Evolutionary conservation across 805 yeast genomes (phyloP).

Genomic region (Priceomyces fermenticarens): DNA sequence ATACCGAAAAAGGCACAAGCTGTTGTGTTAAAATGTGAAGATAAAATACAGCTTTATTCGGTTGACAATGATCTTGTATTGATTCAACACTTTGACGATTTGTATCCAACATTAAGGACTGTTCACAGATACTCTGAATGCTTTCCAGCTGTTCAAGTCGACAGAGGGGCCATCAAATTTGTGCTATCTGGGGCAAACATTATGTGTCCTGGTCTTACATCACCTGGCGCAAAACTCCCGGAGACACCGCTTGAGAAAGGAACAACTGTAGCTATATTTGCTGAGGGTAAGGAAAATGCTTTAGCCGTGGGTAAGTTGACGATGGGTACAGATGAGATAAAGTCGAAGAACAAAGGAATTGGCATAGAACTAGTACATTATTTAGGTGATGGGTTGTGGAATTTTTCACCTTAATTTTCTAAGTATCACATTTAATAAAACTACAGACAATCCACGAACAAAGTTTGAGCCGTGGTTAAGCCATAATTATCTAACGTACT

Average conservation of each 20-base stretch:
- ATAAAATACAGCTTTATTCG: conserved; percentile 74
- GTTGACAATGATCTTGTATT: conserved; percentile 72
- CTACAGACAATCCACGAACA: conserved; percentile 7
- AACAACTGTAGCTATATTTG: conserved; percentile 75
- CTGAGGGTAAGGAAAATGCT: conserved; percentile 91
- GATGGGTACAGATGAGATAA: conserved; percentile 89
- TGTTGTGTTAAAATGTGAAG: conserved; percentile 81
- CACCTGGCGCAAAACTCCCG: conserved; percentile 80
- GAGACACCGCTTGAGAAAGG: conserved; percentile 65
- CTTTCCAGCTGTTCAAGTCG: conserved; percentile 87
- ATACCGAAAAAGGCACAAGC: conserved; percentile 88
- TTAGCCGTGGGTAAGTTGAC: conserved; percentile 84
- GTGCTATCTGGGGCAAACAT: conserved; percentile 94
- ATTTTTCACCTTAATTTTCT: conserved; percentile 43
- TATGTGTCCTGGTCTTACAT: conserved; percentile 94
- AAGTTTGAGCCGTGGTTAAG: conserved; percentile 5
- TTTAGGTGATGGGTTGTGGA: conserved; percentile 89
- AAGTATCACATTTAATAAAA: background rate
- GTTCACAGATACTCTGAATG: conserved; percentile 81
- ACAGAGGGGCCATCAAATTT: conserved; percentile 94
- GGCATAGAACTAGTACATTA: conserved; percentile 84
- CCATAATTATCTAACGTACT: conserved; percentile 21
- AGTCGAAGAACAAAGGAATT: conserved; percentile 76
- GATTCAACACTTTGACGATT: conserved; percentile 76
- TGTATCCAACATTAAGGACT: conserved; percentile 70